Evolutionary conservation across 1,284 basidiomycete species (phyloP).

Genomic region (Ustanciosporium gigantosporum): DNA sequence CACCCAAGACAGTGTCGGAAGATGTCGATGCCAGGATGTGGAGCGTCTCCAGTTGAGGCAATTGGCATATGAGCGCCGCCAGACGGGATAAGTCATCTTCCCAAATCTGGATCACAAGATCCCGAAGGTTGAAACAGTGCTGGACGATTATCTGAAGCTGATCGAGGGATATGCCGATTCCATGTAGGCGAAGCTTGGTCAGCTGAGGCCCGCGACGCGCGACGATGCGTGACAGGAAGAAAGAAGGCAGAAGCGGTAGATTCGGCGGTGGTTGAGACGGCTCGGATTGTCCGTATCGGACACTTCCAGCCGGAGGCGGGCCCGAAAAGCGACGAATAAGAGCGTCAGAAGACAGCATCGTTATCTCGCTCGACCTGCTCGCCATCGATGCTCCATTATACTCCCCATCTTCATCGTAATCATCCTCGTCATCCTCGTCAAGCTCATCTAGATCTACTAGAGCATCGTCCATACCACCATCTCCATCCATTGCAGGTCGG

Average conservation of each 20-base stretch:
- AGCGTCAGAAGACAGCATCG: conserved; percentile 5
- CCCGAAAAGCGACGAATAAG: conserved; percentile 30
- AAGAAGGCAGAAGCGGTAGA: conserved; percentile 21
- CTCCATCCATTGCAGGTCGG: conserved; percentile 28
- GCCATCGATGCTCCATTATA: conserved; percentile 3
- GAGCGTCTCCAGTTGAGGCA: conserved; percentile 33
- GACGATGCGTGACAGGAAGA: conserved; percentile 28
- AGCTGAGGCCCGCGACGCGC: conserved; percentile 27
- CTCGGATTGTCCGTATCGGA: conserved; percentile 18
- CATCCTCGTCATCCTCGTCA: conserved; percentile 10
- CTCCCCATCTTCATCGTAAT: conserved; percentile 20
- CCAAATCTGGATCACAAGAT: conserved; percentile 54
- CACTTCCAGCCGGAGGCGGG: conserved; percentile 28
- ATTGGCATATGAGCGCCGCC: conserved; percentile 20
- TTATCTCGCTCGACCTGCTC: not conserved
- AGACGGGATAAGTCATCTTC: conserved; percentile 44
- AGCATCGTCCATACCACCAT: conserved; percentile 12
- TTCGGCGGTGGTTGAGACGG: conserved; percentile 14
- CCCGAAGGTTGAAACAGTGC: conserved; percentile 29
- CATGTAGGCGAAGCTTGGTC: conserved; percentile 43
- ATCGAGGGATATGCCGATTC: conserved; percentile 46
- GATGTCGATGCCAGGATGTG: conserved; percentile 46
- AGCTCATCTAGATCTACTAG: conserved; percentile 37
- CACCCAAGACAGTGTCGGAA: conserved; percentile 29
- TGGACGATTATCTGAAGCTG: conserved; percentile 41